Conservation (phyloP, 2,329 filamentous ascomycete genomes). For the Lachnellula occidentalis region DNA sequence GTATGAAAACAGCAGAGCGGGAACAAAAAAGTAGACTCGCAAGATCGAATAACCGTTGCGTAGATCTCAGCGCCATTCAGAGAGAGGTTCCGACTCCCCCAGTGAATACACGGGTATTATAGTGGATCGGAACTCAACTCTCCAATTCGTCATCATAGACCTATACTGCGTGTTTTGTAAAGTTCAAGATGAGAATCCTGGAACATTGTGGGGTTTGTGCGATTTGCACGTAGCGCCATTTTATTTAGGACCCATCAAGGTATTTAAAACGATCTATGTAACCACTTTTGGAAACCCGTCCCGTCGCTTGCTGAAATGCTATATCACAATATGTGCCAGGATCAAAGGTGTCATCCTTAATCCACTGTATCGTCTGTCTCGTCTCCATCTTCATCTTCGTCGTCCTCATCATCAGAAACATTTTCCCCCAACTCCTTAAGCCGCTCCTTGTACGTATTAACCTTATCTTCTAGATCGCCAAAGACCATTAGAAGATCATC, state of each 20-base stretch:
- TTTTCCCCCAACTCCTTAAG: slow-evolving; percentile 57
- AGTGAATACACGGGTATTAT: too few species aligned
- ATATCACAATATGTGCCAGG: slow-evolving; percentile 4
- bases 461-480: slow-evolving; percentile 73
- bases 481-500: slow-evolving; percentile 80
- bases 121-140: too few species aligned
- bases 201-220: too few species aligned
- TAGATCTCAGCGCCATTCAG: too few species aligned
- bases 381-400: slow-evolving; percentile 9
- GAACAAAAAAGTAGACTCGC: too few species aligned
- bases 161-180: too few species aligned
- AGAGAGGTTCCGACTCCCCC: too few species aligned
- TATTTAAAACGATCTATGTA: background rate
- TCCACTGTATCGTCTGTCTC: slow-evolving; percentile 7
- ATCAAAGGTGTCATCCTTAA: slow-evolving; percentile 2
- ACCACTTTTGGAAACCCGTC: background rate
- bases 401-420: slow-evolving; percentile 71
- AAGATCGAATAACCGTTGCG: too few species aligned
- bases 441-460: slow-evolving; percentile 59
- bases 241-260: background rate
- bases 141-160: too few species aligned
- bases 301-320: slow-evolving; percentile 1
- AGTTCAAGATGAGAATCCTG: too few species aligned
- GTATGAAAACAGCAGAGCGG: too few species aligned
- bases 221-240: background rate